Conservation (phyloP, 495 filamentous ascomycete species). For the Aspergillus asperescens region DNA sequence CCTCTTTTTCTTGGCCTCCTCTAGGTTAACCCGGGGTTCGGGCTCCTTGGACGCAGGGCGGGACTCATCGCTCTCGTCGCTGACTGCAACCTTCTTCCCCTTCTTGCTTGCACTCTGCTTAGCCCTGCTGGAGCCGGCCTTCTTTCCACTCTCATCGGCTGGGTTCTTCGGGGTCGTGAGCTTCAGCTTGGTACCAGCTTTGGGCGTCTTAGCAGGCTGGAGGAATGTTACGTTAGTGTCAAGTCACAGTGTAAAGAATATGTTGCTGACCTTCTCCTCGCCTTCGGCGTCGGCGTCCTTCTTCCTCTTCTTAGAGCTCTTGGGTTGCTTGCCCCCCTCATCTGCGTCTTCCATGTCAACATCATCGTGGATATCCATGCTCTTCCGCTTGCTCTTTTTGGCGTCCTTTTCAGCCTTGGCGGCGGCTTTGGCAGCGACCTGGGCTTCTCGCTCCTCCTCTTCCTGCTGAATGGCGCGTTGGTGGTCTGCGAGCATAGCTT, state of each 20-base stretch:
- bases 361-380: conserved; percentile 50
- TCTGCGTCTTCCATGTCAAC: conserved; percentile 70
- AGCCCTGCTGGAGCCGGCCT: conserved; percentile 53
- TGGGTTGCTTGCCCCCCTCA: conserved; percentile 49
- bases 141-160: conserved; percentile 39
- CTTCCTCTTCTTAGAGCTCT: conserved; percentile 62
- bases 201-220: conserved; percentile 53
- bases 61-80: conserved; percentile 42
- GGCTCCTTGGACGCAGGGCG: conserved; percentile 43
- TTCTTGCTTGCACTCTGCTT: conserved; percentile 47
- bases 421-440: conserved; percentile 54
- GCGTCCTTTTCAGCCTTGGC: conserved; percentile 54
- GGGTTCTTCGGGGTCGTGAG: conserved; percentile 50
- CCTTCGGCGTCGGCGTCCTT: conserved; percentile 53
- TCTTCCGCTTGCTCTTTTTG: conserved; percentile 63
- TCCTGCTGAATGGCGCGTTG: conserved; percentile 55
- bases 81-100: conserved; percentile 36
- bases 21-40: conserved; percentile 50
- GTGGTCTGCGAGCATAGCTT: conserved; percentile 60
- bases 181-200: conserved; percentile 53
- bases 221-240: neutral
- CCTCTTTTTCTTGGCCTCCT: conserved; percentile 59
- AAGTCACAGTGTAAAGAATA: neutral
- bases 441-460: conserved; percentile 54
- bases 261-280: conserved; percentile 30